Conservation (phyloP, 140 eudicot genomes). For the Senecio squalidus region DNA sequence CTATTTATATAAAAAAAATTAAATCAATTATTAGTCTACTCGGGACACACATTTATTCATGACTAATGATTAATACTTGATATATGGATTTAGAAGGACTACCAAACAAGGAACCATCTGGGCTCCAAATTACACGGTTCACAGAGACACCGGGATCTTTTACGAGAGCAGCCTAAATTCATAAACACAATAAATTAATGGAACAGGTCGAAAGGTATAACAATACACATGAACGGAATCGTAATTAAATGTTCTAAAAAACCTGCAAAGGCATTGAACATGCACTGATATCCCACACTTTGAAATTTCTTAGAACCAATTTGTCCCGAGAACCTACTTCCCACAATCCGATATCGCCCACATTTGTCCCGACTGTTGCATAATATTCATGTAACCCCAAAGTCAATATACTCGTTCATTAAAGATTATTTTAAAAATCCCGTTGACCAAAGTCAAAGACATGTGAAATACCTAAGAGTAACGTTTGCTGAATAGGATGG, state of each 20-base stretch:
- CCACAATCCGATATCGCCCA: conserved; percentile 91
- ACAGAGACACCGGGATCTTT: conserved; percentile 88
- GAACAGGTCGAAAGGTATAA: not conserved
- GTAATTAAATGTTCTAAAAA: not conserved
- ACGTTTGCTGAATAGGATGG: conserved; percentile 56
- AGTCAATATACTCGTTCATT: too few relatives aligned
- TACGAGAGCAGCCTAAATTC: conserved; percentile 60
- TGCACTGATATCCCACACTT: conserved; percentile 83
- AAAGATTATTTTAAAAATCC: too few relatives aligned
- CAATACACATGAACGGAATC: not conserved
- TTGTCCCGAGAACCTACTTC: conserved; percentile 90
- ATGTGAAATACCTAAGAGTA: conserved; percentile 41
- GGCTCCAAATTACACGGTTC: conserved; percentile 94
- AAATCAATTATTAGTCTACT: not conserved
- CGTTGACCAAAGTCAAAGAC: not conserved
- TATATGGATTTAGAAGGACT: conserved; percentile 7
- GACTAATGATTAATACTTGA: too few relatives aligned
- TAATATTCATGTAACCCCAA: conserved; percentile 8
- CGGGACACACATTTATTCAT: too few relatives aligned
- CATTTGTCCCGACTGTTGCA: conserved; percentile 82
- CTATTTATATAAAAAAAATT: conserved; percentile 32
- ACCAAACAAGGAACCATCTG: conserved; percentile 88
- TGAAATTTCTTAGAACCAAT: conserved; percentile 70
- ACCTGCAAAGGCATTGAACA: conserved; percentile 91
- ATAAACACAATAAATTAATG: conserved; percentile 2